Evolutionary conservation across 179 eudicot species (phyloP).

Genomic region (Gypsophila paniculata): DNA sequence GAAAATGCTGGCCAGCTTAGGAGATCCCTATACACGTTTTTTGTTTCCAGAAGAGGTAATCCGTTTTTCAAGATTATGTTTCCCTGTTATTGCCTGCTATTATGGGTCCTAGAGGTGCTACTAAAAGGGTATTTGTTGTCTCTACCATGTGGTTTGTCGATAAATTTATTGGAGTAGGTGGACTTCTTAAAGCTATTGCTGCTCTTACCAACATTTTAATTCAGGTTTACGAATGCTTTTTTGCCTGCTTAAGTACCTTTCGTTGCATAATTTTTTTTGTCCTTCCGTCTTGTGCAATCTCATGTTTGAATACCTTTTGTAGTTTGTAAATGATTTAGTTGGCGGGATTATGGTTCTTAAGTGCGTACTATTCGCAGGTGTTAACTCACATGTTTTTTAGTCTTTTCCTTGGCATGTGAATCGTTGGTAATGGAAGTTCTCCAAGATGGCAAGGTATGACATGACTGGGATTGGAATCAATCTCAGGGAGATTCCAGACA

Average conservation of each 20-base stretch:
- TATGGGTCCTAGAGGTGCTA: neutral
- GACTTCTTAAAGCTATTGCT: neutral
- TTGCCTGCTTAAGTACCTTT: conserved; percentile 3
- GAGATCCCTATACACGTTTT: conserved; percentile 89
- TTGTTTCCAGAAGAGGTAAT: conserved; percentile 77
- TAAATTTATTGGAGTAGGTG: neutral
- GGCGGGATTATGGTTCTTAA: conserved; percentile 10
- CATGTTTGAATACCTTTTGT: neutral
- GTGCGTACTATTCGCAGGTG: conserved; percentile 15
- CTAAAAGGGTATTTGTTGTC: neutral
- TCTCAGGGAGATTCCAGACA: conserved; percentile 77
- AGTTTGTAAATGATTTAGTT: neutral
- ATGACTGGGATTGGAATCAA: conserved; percentile 95
- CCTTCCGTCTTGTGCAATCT: neutral
- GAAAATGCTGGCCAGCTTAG: conserved; percentile 76
- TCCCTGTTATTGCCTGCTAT: neutral
- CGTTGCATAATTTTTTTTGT: neutral
- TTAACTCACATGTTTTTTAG: conserved; percentile 33
- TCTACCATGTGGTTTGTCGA: neutral
- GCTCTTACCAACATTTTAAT: conserved; percentile 8
- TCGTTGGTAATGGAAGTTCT: conserved; percentile 61
- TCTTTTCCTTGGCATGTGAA: conserved; percentile 60
- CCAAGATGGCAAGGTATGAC: conserved; percentile 98
- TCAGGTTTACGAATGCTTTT: neutral
- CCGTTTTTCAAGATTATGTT: conserved; percentile 13